Evolutionary conservation across 139 green algal species (phyloP).

Genomic region (Chlamydomonas sp.): DNA sequence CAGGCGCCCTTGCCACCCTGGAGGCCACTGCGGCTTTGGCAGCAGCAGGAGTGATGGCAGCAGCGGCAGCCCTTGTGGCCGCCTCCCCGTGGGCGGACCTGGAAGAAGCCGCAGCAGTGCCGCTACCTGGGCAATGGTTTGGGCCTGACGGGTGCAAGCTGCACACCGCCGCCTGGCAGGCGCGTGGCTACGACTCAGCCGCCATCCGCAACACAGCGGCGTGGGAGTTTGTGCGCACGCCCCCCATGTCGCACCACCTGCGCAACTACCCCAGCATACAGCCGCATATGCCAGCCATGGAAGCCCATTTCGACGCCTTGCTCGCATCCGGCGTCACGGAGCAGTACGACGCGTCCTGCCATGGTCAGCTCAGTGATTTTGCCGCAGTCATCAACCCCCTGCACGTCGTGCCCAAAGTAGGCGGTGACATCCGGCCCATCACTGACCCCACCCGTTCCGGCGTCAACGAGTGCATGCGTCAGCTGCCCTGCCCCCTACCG

Average conservation of each 20-base stretch:
- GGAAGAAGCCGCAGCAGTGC: too few relatives aligned
- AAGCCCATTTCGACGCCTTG: background rate
- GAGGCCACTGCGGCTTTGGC: too few relatives aligned
- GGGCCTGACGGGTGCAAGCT: background rate
- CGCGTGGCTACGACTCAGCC: background rate
- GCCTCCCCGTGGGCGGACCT: too few relatives aligned
- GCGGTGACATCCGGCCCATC: background rate
- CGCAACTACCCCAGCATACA: background rate
- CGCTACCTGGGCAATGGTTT: too few relatives aligned
- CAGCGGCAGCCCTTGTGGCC: too few relatives aligned
- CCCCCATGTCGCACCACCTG: background rate
- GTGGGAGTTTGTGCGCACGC: too few relatives aligned
- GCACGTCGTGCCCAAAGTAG: background rate
- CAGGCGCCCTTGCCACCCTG: too few relatives aligned
- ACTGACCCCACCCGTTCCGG: conserved; percentile 10
- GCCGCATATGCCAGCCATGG: background rate
- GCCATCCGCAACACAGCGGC: background rate
- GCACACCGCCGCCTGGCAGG: background rate
- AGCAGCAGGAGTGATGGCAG: too few relatives aligned
- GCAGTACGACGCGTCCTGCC: background rate
- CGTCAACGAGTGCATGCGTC: conserved; percentile 13
- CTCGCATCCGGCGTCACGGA: background rate
- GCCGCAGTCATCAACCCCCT: conserved; percentile 11
- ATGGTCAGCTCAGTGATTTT: background rate
- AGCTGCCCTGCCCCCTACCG: conserved; percentile 25